Evolutionary conservation across 257 asterid species (phyloP), one percentile per base, ranked within the genome.

Genomic region (Solanum lycopersicoides): DNA sequence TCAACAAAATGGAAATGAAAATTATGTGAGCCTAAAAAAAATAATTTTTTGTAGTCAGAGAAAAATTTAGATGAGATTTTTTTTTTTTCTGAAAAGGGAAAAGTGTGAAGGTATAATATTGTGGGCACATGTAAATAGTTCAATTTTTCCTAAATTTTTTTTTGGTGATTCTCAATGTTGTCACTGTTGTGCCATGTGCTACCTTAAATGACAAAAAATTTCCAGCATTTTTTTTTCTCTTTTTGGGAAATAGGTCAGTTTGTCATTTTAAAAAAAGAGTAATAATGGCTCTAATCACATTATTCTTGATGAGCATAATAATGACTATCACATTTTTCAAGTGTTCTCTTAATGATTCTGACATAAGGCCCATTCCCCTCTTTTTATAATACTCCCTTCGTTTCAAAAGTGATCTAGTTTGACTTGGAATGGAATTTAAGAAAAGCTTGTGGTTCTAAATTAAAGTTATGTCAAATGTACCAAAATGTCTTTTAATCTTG

Each of bases 401-500:
- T 5, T 28, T 28, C 0, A 5, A 5, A 35, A 7, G 1, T 35
- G 1, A 35, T 0, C 6, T 35, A 5, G 1, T 0, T 35, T 35
- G 39, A 35, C 4, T 35, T 35, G 4, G 6, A 37, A 37, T 1
- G 7, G 0, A 37, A 37, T 6, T 37, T 37, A 37, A 37, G 5
- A 37, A 4, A 35, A 0, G 5, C 6, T 37, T 0, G 39, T 37
- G 7, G 0, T 37, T 37, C 7, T 37, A 37, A 37, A 1, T 37
- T 37, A 37, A 37, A 37, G 7, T 37, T 37, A 37, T 6, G 6
- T 37, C 39, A 37, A 37, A 1, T 37, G 39, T 37, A 6, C 1
- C 5, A 28, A 28, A 28, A 28, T 28, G 30, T 28, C 30, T 1
- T 28, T 28, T n/a, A n/a, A n/a, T n/a, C n/a, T 37, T 1, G 39